These are phyloP conservation scores for Apiospora saccharicola DNA, from an alignment of 2,329 filamentous ascomycete species.

Conservation along the genomic window DNA sequence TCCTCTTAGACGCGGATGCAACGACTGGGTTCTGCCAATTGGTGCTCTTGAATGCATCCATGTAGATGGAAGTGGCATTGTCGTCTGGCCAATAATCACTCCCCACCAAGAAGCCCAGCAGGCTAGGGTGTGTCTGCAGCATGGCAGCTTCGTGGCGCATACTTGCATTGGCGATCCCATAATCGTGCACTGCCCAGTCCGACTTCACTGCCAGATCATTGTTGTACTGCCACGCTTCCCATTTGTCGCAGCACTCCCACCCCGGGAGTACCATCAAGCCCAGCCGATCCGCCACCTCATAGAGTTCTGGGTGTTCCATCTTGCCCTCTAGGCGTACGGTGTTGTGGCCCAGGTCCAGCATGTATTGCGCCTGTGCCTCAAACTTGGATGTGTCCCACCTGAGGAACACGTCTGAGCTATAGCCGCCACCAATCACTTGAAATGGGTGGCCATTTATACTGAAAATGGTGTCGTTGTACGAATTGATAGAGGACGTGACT, in stretches of 20 bases:
- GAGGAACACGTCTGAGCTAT: conserved; percentile 67
- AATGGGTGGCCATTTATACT: conserved; percentile 64
- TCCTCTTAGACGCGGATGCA: conserved; percentile 62
- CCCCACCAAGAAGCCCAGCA: conserved; percentile 65
- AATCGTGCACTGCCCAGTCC: conserved; percentile 61
- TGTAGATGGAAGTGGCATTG: conserved; percentile 59
- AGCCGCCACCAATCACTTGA: conserved; percentile 67
- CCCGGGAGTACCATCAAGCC: conserved; percentile 69
- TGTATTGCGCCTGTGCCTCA: conserved; percentile 56
- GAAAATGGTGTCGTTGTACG: conserved; percentile 62
- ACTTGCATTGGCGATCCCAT: conserved; percentile 58
- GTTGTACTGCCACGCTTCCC: conserved; percentile 71
- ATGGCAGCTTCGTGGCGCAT: conserved; percentile 67
- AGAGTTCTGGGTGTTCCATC: conserved; percentile 68
- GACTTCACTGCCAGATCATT: conserved; percentile 53
- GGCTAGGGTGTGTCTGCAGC: conserved; percentile 66
- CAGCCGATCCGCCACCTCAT: conserved; percentile 63
- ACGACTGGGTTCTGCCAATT: conserved; percentile 66
- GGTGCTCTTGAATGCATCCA: conserved; percentile 55
- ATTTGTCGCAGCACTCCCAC: conserved; percentile 74
- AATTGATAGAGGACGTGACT: conserved; percentile 60
- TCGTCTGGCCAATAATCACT: conserved; percentile 71
- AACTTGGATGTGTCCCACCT: conserved; percentile 61
- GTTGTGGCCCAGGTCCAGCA: conserved; percentile 68
- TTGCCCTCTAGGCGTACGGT: conserved; percentile 71